A percentile compares a stretch with the other conserved stretches of the same genome.
These are phyloP conservation scores for Scorias spongiosa DNA, from an alignment of 2,329 filamentous ascomycete species.

Conservation along the genomic window DNA sequence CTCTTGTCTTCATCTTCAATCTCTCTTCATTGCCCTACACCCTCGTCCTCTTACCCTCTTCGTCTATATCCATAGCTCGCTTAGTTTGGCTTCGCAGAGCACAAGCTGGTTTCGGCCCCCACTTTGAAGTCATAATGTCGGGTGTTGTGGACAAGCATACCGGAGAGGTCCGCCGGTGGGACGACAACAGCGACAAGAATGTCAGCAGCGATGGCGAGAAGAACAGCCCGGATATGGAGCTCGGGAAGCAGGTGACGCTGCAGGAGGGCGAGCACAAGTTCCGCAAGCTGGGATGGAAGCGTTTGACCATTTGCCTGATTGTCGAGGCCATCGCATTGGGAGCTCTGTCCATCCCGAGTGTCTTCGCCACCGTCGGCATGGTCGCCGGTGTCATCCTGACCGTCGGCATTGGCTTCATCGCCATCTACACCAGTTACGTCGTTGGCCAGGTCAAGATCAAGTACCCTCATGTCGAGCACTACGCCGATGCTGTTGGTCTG, in stretches of 20 bases:
- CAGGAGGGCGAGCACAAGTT: slow-evolving; percentile 25
- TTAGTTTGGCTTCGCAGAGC: too few species aligned
- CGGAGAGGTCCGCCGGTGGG: background rate
- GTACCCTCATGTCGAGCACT: slow-evolving; percentile 30
- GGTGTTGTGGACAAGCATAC: too few species aligned
- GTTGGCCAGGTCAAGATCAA: slow-evolving; percentile 45
- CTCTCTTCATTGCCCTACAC: too few species aligned
- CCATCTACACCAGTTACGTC: slow-evolving; percentile 47
- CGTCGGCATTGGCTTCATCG: slow-evolving; percentile 38
- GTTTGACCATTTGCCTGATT: slow-evolving; percentile 32
- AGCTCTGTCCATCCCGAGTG: slow-evolving; percentile 41
- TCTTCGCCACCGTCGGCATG: slow-evolving; percentile 39
- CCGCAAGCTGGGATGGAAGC: slow-evolving; percentile 33
- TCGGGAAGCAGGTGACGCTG: background rate
- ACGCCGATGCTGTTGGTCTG: slow-evolving; percentile 28
- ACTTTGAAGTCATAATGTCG: too few species aligned
- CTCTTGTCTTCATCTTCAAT: too few species aligned
- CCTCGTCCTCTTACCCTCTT: too few species aligned
- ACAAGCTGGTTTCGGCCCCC: too few species aligned
- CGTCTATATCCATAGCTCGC: too few species aligned
- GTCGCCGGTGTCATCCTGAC: slow-evolving; percentile 41
- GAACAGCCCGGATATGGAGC: background rate
- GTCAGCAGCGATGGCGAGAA: background rate
- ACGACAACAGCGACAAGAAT: background rate
- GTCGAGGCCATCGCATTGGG: slow-evolving; percentile 45